Base-by-base conservation (phyloP, 2,329 filamentous ascomycete genomes). In the Beauveria sp. region DNA sequence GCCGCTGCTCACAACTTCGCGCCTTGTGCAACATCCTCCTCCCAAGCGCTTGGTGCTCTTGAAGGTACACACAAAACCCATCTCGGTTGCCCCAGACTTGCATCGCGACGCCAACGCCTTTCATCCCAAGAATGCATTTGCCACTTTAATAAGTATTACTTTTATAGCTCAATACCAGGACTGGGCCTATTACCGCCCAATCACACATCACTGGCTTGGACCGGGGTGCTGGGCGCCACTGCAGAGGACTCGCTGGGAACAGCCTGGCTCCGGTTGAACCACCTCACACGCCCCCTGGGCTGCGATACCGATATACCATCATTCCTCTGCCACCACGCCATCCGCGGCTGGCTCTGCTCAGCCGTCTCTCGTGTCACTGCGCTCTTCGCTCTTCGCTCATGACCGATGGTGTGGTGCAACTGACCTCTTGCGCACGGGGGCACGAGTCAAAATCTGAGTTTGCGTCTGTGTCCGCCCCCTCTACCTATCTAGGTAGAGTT, bases 361-460 rank as follows among this genome's bases (percentile, higher is more conserved):
- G 49, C 26, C 34, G 14, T 47, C 28, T 38, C 12, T 16, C 16
- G 12, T 28, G 28, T 6, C 8, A n/a, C 16, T 50, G 30, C 18
- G 20, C 22, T 7, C 10, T 38, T 38, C 14, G 34, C 34, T 16
- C 34, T 16, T 57, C 54, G 26, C 28, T 30, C 9, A 24, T 16
- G 22, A 22, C 58, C 45, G 26, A 60, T 60, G 58, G 50, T 60
- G 58, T 24, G 52, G 49, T 60, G 43, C 30, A 40, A 54, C 58
- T 49, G 58, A 60, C 50, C 43, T 45, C 43, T 28, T 28, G 50
- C 58, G 47, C 58, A 60, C 28, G 55, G 55, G 55, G 55, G 55
- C 43, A 58, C 55, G 55, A 58, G 55, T 50, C 55, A 58, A 57
- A 56, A 56, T 57, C 54, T 58, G 28, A 58, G 45, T 43, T 38